A percentile compares a stretch with the other conserved stretches of the same genome.
These are phyloP conservation scores for Gaertneriomyces semiglobifer DNA, from an alignment of 192 early-diverging fungal species.

Conservation along the genomic window DNA sequence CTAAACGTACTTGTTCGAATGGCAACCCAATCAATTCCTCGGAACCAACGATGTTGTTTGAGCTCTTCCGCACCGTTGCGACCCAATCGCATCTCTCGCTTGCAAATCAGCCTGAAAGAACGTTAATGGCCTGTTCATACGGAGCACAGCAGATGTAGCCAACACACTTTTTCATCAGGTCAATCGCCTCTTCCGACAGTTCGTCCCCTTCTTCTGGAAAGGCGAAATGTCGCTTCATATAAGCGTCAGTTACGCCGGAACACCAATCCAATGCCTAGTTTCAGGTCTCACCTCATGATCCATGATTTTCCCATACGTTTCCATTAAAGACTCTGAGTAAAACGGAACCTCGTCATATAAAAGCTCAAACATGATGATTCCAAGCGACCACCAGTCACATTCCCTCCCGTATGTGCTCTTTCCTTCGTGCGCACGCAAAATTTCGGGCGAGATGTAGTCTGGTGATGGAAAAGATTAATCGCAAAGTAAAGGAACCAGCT, in stretches of 20 bases:
- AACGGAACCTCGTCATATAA: constrained; percentile 84
- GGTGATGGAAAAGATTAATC: neutral
- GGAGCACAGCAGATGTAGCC: neutral
- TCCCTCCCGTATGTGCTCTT: constrained; percentile 66
- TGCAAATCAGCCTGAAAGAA: constrained; percentile 61
- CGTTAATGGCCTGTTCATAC: neutral
- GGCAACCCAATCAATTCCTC: constrained; percentile 45
- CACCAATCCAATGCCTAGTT: no score
- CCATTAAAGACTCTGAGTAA: constrained; percentile 78
- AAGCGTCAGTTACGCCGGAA: no score
- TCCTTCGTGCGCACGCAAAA: constrained; percentile 79
- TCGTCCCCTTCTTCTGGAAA: constrained; percentile 57
- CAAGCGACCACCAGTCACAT: constrained; percentile 83
- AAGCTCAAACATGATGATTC: constrained; percentile 83
- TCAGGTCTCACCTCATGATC: constrained; percentile 62
- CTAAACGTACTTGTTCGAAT: constrained; percentile 29
- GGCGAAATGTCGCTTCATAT: constrained; percentile 57
- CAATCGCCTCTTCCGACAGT: constrained; percentile 61
- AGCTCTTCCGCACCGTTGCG: constrained; percentile 38
- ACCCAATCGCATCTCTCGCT: constrained; percentile 69
- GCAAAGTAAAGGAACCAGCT: constrained; percentile 1
- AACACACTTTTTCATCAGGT: constrained; percentile 59
- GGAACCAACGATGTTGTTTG: constrained; percentile 49
- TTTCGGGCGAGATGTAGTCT: constrained; percentile 96
- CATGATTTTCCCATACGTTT: constrained; percentile 84